Base-by-base conservation (phyloP, 768 basidiomycete genomes). In the Trametes coccinea region DNA sequence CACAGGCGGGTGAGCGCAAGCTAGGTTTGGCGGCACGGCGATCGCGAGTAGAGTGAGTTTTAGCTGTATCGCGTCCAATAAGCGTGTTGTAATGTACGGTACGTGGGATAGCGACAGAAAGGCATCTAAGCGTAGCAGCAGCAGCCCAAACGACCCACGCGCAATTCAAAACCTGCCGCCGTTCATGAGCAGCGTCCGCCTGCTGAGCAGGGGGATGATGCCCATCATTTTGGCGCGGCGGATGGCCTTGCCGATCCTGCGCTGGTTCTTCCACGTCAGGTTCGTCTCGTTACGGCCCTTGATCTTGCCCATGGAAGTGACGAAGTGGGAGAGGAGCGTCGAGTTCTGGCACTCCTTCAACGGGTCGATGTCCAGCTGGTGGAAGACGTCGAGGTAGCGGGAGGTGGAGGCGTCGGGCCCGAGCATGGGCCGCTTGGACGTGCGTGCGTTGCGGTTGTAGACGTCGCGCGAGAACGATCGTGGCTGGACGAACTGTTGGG, bases 171-270 rank as follows among this genome's bases (percentile, higher is more conserved):
- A 31, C 43, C 30, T 55, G 52, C 22, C 9, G n/a, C 11, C 11
- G 27, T 61, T 39, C n/a, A 10, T 17, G 30, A 51, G 41, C 22
- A 64, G 49, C 11, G 52, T 40, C 50, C 63, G 59, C 45, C 53
- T 65, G 53, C 70, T 71, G 52, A 67, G 66, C 27, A 77, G 65
- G 4, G 93, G 90, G 55, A 96, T 84, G 59, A 93, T 71, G 43
- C 95, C 95, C 91, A 96, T 95, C 82, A 88, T 88, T 76, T 89
- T 92, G 60, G 95, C 90, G 61, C 95, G 79, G 47, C 90, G 86
- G 60, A 97, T 88, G 46, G 94, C 91, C 75, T 93, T 93, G 61
- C 85, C 90, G 4, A 97, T 67, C 62, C 80, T 80, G 46, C 92
- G 82, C 73, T 97, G 95, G 56, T 78, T 89, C 75, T 86, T 87